Conservation (phyloP, 306 rosid genomes). For the Pueraria montana region DNA sequence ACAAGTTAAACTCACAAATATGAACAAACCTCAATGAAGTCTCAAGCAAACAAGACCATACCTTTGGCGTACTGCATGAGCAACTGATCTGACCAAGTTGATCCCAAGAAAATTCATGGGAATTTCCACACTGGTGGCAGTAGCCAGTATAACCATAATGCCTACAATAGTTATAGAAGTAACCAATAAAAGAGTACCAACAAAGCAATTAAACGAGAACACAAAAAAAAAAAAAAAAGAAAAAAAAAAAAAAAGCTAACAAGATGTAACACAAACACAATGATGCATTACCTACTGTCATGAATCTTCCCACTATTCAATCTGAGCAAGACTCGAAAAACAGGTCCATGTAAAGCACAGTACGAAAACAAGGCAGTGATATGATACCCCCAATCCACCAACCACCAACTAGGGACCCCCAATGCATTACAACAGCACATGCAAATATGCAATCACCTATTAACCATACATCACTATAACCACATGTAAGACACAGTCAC, state of each 20-base stretch:
- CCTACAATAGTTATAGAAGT: slow-evolving; percentile 48
- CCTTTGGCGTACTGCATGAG: slow-evolving; percentile 73
- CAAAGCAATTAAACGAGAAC: neutral
- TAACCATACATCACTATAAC: neutral
- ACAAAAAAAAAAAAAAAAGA: too few relatives aligned
- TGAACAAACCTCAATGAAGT: slow-evolving; percentile 22
- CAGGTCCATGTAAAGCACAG: slow-evolving; percentile 90
- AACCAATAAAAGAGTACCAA: slow-evolving; percentile 13
- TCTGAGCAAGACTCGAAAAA: slow-evolving; percentile 86
- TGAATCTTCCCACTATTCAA: slow-evolving; percentile 78
- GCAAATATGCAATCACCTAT: neutral
- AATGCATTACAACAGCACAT: slow-evolving; percentile 38
- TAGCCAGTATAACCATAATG: slow-evolving; percentile 81
- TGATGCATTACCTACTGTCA: slow-evolving; percentile 63
- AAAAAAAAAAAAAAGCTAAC: neutral
- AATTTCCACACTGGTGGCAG: slow-evolving; percentile 83
- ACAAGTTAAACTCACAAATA: neutral
- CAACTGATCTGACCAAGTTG: slow-evolving; percentile 81
- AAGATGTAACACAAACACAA: slow-evolving; percentile 8
- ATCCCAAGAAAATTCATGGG: slow-evolving; percentile 78
- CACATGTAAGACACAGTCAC: neutral
- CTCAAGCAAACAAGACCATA: slow-evolving; percentile 45
- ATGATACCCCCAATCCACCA: slow-evolving; percentile 71
- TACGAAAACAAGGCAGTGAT: slow-evolving; percentile 83
- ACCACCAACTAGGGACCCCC: slow-evolving; percentile 1